Evolutionary conservation across 352 stramenopile species (phyloP).

Genomic region (Globisporangium heterothallicum): DNA sequence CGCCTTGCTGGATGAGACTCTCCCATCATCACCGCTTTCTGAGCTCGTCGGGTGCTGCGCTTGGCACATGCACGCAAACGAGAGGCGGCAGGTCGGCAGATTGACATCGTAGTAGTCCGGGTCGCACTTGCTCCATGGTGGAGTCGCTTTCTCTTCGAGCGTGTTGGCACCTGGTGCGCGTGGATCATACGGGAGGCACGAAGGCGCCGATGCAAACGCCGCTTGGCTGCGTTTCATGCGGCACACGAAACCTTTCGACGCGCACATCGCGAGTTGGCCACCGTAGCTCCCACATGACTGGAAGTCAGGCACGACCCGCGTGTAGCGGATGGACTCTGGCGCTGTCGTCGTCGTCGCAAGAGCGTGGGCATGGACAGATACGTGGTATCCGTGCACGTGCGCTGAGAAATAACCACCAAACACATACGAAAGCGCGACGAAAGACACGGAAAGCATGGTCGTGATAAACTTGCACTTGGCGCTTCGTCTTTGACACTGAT

Average conservation of each 20-base stretch:
- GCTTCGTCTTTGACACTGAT: not conserved
- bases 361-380: not conserved
- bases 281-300: conserved; percentile 20
- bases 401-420: not conserved
- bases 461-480: not conserved
- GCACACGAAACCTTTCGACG: conserved; percentile 37
- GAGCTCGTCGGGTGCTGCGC: no score
- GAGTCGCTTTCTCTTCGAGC: conserved; percentile 25
- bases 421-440: not conserved
- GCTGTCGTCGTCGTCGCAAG: not conserved
- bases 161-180: conserved; percentile 25
- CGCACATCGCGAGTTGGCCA: conserved; percentile 32
- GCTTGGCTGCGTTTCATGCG: conserved; percentile 38
- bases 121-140: conserved; percentile 31
- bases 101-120: conserved; percentile 25
- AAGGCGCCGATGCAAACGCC: conserved; percentile 27
- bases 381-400: conserved; percentile 1
- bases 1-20: conserved; percentile 11
- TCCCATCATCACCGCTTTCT: no score
- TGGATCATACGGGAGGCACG: conserved; percentile 33
- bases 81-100: conserved; percentile 28
- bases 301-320: conserved; percentile 31
- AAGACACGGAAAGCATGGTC: not conserved
- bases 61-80: conserved; percentile 32
- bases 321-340: conserved; percentile 15